Evolutionary conservation across 768 basidiomycete genomes (phyloP), one percentile per base, ranked within the genome.

Genomic region (Mycena floridula): DNA sequence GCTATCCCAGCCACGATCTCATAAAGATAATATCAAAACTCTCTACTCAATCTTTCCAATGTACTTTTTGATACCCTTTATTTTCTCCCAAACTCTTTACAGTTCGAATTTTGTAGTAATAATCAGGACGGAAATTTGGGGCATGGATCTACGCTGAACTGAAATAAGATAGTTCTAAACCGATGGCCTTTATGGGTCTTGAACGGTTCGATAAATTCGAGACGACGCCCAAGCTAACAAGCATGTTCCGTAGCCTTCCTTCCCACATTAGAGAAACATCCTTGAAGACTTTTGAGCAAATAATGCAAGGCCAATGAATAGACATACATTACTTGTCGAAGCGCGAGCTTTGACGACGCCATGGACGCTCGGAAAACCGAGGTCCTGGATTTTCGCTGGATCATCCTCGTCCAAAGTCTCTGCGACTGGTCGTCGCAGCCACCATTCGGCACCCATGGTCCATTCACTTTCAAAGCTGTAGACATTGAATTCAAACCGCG

Each of bases 381-480:
- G 24, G 38, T 40, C 11, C 23, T 39, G 30, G 16, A 23, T 32
- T 35, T 44, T 11, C 9, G 37, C 11, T 12, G 37, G 20, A 9
- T 7, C 32, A 28, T 54, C 50, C 3, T 28, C 36, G 12, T 59
- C 53, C 12, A 47, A 44, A 25, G 42, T 42, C 7, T 57, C 49
- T 43, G 63, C 60, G 11, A 63, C 54, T 16, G 62, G 65, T 20
- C 81, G 76, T 18, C 91, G 77, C 59, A 92, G 76, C 92, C 91
- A 96, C 90, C 91, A 96, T 61, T 97, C 94, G 1, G 88, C 85
- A 3, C 95, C 95, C 68, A 97, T 78, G 8, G 89, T 85, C 85
- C 93, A 87, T 60, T 97, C 94, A 62, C 90, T 93, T 53, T 95
- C 91, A 62, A 92, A 97, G 63, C 89, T 93, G 60, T 97, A 96